Conservation (phyloP, 352 stramenopile species). For the Globisporangium takayamanum region DNA sequence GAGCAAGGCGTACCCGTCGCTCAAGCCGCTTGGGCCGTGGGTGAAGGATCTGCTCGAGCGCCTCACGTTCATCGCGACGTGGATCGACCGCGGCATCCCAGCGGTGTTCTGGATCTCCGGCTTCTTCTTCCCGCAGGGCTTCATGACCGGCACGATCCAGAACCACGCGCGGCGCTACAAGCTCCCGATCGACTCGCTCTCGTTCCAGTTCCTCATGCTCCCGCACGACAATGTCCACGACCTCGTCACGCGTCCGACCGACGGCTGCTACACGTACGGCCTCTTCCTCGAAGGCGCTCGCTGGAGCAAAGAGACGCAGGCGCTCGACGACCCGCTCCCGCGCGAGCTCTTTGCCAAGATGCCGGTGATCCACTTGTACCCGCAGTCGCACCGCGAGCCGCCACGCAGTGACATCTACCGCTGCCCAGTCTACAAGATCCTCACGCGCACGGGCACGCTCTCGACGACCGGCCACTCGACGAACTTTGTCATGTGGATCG, state of each 20-base stretch:
- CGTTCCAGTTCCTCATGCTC: slow-evolving; percentile 87
- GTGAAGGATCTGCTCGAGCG: slow-evolving; percentile 83
- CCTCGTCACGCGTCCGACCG: slow-evolving; percentile 47
- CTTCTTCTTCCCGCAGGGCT: slow-evolving; percentile 91
- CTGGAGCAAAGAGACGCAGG: slow-evolving; percentile 60
- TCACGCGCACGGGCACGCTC: slow-evolving; percentile 83
- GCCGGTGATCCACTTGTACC: slow-evolving; percentile 71
- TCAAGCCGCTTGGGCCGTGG: slow-evolving; percentile 87
- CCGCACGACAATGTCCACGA: slow-evolving; percentile 33
- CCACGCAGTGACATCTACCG: slow-evolving; percentile 74
- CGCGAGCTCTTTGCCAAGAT: slow-evolving; percentile 89
- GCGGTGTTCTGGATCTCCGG: slow-evolving; percentile 87
- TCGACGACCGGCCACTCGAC: slow-evolving; percentile 89
- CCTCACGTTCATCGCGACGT: slow-evolving; percentile 61
- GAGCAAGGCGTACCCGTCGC: slow-evolving; percentile 83
- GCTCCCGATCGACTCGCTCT: slow-evolving; percentile 90
- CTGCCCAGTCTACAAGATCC: slow-evolving; percentile 91
- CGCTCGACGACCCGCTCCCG: slow-evolving; percentile 71
- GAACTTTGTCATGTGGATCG: slow-evolving; percentile 95
- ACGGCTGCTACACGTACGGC: slow-evolving; percentile 85
- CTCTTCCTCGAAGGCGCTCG: slow-evolving; percentile 87
- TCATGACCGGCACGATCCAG: slow-evolving; percentile 90
- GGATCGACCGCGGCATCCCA: slow-evolving; percentile 72
- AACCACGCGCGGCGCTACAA: slow-evolving; percentile 88
- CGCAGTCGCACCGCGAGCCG: slow-evolving; percentile 57